These are phyloP conservation scores for Coemansia sp. DNA, from an alignment of 192 early-diverging fungal species.

Conservation along the genomic window DNA sequence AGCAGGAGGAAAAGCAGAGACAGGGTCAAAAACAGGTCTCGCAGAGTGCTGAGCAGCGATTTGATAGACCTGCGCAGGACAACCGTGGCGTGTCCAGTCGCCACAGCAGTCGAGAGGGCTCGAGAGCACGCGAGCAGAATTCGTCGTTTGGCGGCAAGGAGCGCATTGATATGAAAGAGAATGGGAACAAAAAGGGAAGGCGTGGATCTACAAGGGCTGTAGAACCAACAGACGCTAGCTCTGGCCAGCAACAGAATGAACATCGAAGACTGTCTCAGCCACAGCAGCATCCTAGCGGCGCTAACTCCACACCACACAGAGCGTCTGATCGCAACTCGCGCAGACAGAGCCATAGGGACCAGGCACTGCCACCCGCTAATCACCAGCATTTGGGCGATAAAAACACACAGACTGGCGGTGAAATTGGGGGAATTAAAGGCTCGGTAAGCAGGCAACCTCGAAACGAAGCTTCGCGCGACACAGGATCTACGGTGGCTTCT, in stretches of 20 bases:
- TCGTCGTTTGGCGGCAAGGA: not conserved
- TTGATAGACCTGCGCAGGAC: slow-evolving; percentile 9
- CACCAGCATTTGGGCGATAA: not conserved
- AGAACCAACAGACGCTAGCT: slow-evolving; percentile 1
- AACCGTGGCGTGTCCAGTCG: slow-evolving; percentile 12
- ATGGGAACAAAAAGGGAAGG: not conserved
- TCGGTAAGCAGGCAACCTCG: not conserved
- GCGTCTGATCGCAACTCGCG: not conserved
- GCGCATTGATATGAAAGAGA: not conserved
- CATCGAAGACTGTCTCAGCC: slow-evolving; percentile 3
- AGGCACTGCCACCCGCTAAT: not conserved
- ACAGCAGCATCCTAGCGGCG: slow-evolving; percentile 5
- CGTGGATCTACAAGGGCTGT: slow-evolving; percentile 4
- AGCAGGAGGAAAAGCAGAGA: slow-evolving; percentile 50
- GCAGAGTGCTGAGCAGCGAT: not conserved
- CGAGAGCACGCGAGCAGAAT: slow-evolving; percentile 6
- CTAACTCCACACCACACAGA: not conserved
- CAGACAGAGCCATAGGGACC: slow-evolving; percentile 3
- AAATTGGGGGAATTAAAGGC: not conserved
- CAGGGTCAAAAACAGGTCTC: slow-evolving; percentile 7
- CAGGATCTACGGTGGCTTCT: not conserved
- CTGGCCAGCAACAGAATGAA: slow-evolving; percentile 12
- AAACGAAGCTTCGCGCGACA: not conserved
- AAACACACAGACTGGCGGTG: not conserved
- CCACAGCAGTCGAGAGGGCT: slow-evolving; percentile 16